Conservation (phyloP, 306 rosid species). For the Lathyrus sativus region DNA sequence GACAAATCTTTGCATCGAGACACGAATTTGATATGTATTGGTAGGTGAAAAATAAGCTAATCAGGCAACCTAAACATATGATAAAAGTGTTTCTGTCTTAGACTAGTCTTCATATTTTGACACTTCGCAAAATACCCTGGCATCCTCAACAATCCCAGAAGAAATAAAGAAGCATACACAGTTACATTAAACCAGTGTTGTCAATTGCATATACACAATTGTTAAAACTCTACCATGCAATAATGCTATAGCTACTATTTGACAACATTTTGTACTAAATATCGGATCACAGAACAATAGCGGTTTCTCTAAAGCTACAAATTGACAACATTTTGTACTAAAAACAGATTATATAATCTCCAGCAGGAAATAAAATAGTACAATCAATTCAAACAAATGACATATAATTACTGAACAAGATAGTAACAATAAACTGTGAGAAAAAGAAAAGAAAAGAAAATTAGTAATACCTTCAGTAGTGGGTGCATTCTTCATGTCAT, state of each 20-base stretch:
- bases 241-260: too few relatives aligned
- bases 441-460: background rate
- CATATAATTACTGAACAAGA: background rate
- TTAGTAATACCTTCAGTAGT: background rate
- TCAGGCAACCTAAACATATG: background rate
- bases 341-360: too few relatives aligned
- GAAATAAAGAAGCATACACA: background rate
- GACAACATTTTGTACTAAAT: too few relatives aligned
- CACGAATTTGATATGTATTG: background rate
- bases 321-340: background rate
- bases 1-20: background rate
- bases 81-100: background rate
- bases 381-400: background rate
- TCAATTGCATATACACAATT: too few relatives aligned
- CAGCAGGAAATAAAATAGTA: background rate
- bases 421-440: background rate
- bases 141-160: background rate
- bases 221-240: too few relatives aligned
- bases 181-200: too few relatives aligned
- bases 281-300: too few relatives aligned
- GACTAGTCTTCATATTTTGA: slow-evolving; percentile 1
- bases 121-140: background rate
- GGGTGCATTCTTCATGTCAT: slow-evolving; percentile 12
- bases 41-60: background rate
- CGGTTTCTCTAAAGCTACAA: too few relatives aligned